Conservation (phyloP, 2,329 filamentous ascomycete genomes). For the Botryotinia convoluta region DNA sequence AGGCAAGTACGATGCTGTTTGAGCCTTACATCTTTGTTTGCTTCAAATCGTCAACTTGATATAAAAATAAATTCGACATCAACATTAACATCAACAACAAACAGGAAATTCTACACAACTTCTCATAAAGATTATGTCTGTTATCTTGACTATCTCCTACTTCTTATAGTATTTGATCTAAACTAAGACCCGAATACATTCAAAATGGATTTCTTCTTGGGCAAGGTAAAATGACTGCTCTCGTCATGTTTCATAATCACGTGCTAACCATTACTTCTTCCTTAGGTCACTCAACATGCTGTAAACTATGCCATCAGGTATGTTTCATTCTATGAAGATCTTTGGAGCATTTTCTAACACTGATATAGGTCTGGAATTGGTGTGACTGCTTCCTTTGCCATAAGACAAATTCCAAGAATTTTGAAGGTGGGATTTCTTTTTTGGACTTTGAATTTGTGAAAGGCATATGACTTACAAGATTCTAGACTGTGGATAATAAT, state of each 20-base stretch:
- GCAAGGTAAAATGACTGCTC: constrained; percentile 48
- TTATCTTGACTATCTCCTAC: not conserved
- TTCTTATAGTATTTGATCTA: not conserved
- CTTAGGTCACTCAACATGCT: constrained; percentile 55
- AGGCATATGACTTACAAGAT: constrained; percentile 5
- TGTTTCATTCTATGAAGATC: not conserved
- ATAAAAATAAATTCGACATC: constrained; percentile 1
- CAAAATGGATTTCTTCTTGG: constrained; percentile 48
- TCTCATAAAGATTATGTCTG: not conserved
- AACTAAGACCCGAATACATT: not conserved
- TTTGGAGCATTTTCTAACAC: not conserved
- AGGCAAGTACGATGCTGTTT: not conserved
- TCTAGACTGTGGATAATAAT: constrained; percentile 65
- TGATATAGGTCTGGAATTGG: constrained; percentile 67
- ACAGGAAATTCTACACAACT: not conserved
- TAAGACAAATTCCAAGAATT: constrained; percentile 75
- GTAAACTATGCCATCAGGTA: constrained; percentile 83
- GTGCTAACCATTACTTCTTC: constrained; percentile 27
- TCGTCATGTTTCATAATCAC: constrained; percentile 20
- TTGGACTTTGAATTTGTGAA: not conserved
- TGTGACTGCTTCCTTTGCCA: constrained; percentile 80
- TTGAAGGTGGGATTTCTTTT: constrained; percentile 54
- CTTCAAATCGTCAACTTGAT: not conserved
- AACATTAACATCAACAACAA: not conserved
- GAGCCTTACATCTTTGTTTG: constrained; percentile 1